phyloP scores from a whole-genome alignment of 1,284 basidiomycete genomes.

The Cryptococcus amylolentus region DNA sequence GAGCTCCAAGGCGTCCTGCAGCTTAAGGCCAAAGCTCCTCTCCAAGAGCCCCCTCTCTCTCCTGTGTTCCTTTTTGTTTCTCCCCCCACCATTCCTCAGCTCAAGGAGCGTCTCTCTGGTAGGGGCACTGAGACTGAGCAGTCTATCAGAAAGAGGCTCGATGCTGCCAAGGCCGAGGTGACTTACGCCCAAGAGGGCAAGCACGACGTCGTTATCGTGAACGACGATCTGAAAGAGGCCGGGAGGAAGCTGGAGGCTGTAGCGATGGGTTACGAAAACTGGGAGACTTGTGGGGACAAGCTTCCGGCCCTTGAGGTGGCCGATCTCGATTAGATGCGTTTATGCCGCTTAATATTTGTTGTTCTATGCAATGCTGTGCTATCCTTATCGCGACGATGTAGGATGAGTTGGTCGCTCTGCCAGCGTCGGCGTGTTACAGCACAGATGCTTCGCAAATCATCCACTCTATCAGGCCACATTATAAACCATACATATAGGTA shows the following conservation, averaged over 20 bases:
- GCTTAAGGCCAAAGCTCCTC: slow-evolving; percentile 64
- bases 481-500: no score
- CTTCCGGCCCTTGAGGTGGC: slow-evolving; percentile 40
- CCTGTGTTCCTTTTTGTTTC: slow-evolving; percentile 92
- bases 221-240: slow-evolving; percentile 82
- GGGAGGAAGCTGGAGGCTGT: slow-evolving; percentile 60
- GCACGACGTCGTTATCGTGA: slow-evolving; percentile 85
- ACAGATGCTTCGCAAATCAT: no score
- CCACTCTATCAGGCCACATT: no score
- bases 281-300: slow-evolving; percentile 41
- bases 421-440: no score
- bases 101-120: slow-evolving; percentile 66
- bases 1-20: slow-evolving; percentile 93
- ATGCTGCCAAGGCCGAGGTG: slow-evolving; percentile 78
- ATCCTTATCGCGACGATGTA: neutral
- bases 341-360: neutral
- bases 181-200: slow-evolving; percentile 69
- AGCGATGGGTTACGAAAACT: slow-evolving; percentile 60
- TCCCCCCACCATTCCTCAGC: slow-evolving; percentile 69
- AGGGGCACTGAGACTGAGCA: slow-evolving; percentile 83
- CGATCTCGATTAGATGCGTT: slow-evolving; percentile 22
- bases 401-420: no score
- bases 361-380: neutral
- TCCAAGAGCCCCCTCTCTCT: slow-evolving; percentile 61
- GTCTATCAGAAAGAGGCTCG: slow-evolving; percentile 70